Conservation (phyloP, 768 basidiomycete species). For the Mycena pura region DNA sequence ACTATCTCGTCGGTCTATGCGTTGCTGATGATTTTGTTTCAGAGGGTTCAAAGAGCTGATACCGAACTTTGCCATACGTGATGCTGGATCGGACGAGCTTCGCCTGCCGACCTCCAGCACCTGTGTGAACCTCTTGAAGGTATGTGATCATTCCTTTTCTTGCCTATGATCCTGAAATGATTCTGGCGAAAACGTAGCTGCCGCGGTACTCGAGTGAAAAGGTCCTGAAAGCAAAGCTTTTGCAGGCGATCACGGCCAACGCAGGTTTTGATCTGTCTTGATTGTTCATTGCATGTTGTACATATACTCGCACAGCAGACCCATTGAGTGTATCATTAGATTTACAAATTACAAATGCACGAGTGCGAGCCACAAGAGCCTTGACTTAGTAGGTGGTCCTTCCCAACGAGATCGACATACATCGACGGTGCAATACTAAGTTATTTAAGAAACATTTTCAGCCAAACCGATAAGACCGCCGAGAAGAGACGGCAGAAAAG, state of each 20-base stretch:
- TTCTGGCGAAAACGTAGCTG: conserved; percentile 49
- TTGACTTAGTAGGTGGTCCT: too few species aligned
- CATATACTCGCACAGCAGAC: background rate
- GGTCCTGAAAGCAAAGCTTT: conserved; percentile 73
- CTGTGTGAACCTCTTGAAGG: conserved; percentile 93
- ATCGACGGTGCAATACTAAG: too few species aligned
- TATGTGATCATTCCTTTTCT: conserved; percentile 32
- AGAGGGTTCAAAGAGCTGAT: conserved; percentile 88
- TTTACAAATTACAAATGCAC: background rate
- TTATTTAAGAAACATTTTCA: too few species aligned
- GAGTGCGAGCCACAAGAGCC: too few species aligned
- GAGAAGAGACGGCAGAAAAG: too few species aligned
- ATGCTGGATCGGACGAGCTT: conserved; percentile 73
- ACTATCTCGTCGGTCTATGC: background rate
- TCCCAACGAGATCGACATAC: too few species aligned
- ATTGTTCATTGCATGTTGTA: conserved; percentile 12
- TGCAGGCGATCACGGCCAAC: conserved; percentile 86
- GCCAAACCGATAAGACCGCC: too few species aligned
- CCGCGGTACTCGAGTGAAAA: conserved; percentile 71
- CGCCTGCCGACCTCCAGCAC: conserved; percentile 82
- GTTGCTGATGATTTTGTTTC: conserved; percentile 2
- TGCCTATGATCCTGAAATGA: background rate
- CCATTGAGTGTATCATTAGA: conserved; percentile 17
- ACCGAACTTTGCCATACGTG: conserved; percentile 89
- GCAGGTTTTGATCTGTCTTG: conserved; percentile 95